Percentiles rank a stretch among this genome's conserved stretches.
These are phyloP conservation scores for Seminavis robusta DNA, from an alignment of 108 stramenopile species.

Conservation along the genomic window DNA sequence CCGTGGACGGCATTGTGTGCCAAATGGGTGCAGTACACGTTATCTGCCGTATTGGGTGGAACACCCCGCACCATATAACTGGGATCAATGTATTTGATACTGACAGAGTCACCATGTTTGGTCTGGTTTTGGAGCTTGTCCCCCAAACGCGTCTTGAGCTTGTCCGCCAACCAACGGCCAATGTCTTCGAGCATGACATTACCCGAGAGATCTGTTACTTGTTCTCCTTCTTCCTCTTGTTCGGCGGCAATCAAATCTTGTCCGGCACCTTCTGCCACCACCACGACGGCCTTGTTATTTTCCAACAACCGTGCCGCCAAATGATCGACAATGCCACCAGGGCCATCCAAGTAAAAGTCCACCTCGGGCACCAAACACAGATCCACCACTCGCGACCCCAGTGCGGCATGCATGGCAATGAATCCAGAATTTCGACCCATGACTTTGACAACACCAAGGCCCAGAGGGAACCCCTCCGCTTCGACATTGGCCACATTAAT, in stretches of 20 bases:
- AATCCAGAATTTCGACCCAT: conserved; percentile 81
- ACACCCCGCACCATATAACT: conserved; percentile 88
- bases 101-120: conserved; percentile 26
- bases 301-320: conserved; percentile 40
- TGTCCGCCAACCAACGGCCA: conserved; percentile 11
- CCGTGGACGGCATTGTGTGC: conserved; percentile 91
- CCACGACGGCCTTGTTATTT: conserved; percentile 30
- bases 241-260: conserved; percentile 21
- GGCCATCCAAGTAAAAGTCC: conserved; percentile 76
- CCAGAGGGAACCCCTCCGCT: conserved; percentile 76
- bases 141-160: conserved; percentile 1
- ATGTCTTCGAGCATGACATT: conserved; percentile 15
- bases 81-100: conserved; percentile 84
- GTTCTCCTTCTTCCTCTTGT: conserved; percentile 10
- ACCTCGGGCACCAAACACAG: conserved; percentile 85
- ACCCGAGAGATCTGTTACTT: conserved; percentile 85
- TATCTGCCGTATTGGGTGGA: conserved; percentile 78
- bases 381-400: conserved; percentile 83
- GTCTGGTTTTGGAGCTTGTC: too few species aligned
- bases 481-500: conserved; percentile 66
- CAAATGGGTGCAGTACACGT: conserved; percentile 82
- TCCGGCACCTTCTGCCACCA: conserved; percentile 34
- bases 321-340: conserved; percentile 67
- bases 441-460: conserved; percentile 71
- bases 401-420: conserved; percentile 71